Evolutionary conservation across 129 eudicot genomes (phyloP), one percentile per base, ranked within the genome.

Genomic region (Erigeron canadensis): DNA sequence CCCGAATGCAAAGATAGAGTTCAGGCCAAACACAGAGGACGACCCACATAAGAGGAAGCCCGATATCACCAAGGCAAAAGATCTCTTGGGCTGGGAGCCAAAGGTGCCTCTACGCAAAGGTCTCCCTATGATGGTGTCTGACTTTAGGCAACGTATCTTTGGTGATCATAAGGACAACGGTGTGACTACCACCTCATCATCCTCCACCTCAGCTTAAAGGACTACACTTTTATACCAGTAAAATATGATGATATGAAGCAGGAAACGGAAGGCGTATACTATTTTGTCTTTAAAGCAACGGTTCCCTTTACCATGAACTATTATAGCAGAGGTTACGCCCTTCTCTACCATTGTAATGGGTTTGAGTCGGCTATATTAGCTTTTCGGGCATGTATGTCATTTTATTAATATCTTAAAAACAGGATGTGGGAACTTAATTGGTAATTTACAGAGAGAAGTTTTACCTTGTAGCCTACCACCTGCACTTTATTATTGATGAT

Each of bases 1-100:
- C 79, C 87, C 92, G 7, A 84, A 93, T 72, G 98, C 98, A n/a
- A 83, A 82, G 68, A 93, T 93, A 5, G 96, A 83, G 59, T 89
- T 85, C 73, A 87, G 80, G 84, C 90, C 95, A 11, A 93, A 93
- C 92, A 93, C 98, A 15, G 96, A 93, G 78, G 98, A 93, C 37
- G 98, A 89, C 71, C 98, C 98, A 5, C 98, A 93, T 87, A 93
- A 85, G 87, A 85, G 98, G 76, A 93, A 93, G 70, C 98, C 98
- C 2, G 95, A 93, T 75, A 93, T 93, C 75, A 68, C 92, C 5
- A 89, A 83, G 83, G 98, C 98, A 2, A 93, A 93, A 74, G 96
- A 93, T 63, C 84, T 79, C 54, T 70, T 93, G 4, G 98, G 98
- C n/a, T 93, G 98, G 98, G 98, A 93, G 82, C 98, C 98, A 12